Conservation (phyloP, 2,329 filamentous ascomycete species). For the Pseudohalonectria lignicola region DNA sequence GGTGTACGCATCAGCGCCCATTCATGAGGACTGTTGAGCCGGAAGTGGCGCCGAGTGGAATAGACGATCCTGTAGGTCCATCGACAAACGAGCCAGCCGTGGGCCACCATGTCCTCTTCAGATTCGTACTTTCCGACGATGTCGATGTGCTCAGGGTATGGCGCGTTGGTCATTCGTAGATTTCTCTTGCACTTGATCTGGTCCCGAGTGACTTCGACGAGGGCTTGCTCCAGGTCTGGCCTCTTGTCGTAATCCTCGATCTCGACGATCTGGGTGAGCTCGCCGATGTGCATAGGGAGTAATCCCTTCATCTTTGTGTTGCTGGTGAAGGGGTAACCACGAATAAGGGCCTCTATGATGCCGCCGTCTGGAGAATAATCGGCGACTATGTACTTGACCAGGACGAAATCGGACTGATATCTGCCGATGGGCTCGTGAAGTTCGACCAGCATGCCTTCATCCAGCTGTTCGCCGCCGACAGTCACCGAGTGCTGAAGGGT, state of each 20-base stretch:
- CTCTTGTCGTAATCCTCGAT: constrained; percentile 23
- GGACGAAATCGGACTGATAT: constrained; percentile 22
- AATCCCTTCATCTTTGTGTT: constrained; percentile 21
- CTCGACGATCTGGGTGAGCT: constrained; percentile 30
- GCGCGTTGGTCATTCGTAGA: constrained; percentile 44
- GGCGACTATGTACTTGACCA: constrained; percentile 28
- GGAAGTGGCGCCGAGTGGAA: constrained; percentile 12
- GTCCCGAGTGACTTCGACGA: constrained; percentile 27
- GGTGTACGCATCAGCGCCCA: constrained; percentile 26
- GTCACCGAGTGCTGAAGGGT: not conserved
- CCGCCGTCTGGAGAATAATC: constrained; percentile 23
- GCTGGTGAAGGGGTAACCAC: constrained; percentile 25
- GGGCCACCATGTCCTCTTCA: constrained; percentile 11
- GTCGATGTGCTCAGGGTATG: constrained; percentile 25
- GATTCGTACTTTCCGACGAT: constrained; percentile 7
- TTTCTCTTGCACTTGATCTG: constrained; percentile 27
- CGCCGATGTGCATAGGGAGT: constrained; percentile 27
- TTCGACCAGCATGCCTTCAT: constrained; percentile 22
- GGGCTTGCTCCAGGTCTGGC: constrained; percentile 19
- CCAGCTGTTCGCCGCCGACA: not conserved
- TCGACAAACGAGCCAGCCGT: constrained; percentile 36
- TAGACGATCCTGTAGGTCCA: constrained; percentile 31
- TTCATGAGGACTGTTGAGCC: constrained; percentile 16
- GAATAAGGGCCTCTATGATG: constrained; percentile 27
- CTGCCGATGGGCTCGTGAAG: constrained; percentile 10